A percentile compares a stretch with the other conserved stretches of the same genome.
These are phyloP conservation scores for Amaranthus cruentus DNA, from an alignment of 148 eudicot species.

Conservation along the genomic window DNA sequence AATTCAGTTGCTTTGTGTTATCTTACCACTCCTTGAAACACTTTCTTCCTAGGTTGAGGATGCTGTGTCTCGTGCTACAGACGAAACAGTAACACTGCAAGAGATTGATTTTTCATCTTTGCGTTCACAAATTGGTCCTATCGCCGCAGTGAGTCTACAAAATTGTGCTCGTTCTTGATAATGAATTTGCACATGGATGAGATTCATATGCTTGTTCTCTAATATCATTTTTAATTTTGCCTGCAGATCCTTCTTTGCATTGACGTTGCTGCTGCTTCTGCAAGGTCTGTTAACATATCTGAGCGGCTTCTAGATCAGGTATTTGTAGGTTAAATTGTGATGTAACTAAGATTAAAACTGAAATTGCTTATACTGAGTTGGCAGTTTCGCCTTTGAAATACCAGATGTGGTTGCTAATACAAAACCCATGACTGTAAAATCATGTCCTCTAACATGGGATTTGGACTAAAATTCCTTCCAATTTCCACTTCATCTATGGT, in stretches of 20 bases:
- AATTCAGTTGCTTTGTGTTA: not conserved
- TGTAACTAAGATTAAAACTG: not conserved
- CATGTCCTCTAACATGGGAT: not conserved
- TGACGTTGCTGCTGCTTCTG: constrained; percentile 88
- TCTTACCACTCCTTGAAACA: not conserved
- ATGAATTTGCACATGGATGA: not conserved
- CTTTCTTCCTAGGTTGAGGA: constrained; percentile 58
- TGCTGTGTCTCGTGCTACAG: constrained; percentile 86
- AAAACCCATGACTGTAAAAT: not conserved
- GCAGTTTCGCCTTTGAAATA: not conserved
- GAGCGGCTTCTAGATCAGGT: constrained; percentile 82
- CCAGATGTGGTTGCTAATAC: not conserved
- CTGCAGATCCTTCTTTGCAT: constrained; percentile 81
- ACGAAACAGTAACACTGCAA: constrained; percentile 58
- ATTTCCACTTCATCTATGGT: not conserved
- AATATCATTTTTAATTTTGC: not conserved
- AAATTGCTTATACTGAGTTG: not conserved
- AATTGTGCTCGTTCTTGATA: not conserved
- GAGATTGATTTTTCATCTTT: constrained; percentile 78
- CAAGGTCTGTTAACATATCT: constrained; percentile 58
- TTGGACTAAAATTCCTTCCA: not conserved
- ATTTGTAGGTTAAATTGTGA: constrained; percentile 18
- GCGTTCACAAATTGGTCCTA: constrained; percentile 78
- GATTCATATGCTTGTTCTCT: not conserved
- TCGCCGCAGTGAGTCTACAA: constrained; percentile 64